A percentile compares a stretch with the other conserved stretches of the same genome.
phyloP scores from a whole-genome alignment of 805 yeast species.

The Hagleromyces aurorensis region DNA sequence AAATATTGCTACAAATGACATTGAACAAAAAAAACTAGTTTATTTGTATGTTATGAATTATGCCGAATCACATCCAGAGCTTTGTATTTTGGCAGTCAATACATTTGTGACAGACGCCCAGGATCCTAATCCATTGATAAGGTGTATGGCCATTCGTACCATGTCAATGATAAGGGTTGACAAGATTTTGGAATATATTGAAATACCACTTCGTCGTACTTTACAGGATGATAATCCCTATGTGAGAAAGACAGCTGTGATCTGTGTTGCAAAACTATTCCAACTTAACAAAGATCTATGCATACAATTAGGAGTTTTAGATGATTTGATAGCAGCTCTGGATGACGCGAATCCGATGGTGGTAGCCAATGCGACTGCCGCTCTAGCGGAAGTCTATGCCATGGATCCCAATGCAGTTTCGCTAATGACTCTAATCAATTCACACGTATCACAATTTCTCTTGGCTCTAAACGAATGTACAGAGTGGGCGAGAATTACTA shows the following conservation, averaged over 20 bases:
- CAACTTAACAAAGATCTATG: constrained; percentile 78
- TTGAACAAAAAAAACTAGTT: constrained; percentile 94
- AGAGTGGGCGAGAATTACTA: constrained; percentile 96
- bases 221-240: constrained; percentile 91
- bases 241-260: constrained; percentile 95
- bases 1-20: constrained; percentile 92
- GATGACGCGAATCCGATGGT: constrained; percentile 95
- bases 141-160: constrained; percentile 94
- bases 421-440: constrained; percentile 31
- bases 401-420: constrained; percentile 48
- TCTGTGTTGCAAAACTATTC: constrained; percentile 91
- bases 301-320: constrained; percentile 78
- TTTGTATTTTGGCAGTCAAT: constrained; percentile 91
- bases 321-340: constrained; percentile 54
- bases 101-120: constrained; percentile 93
- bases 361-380: constrained; percentile 85
- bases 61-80: constrained; percentile 93
- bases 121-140: constrained; percentile 91
- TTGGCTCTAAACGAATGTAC: constrained; percentile 92
- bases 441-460: constrained; percentile 52
- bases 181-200: constrained; percentile 91
- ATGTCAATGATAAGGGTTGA: constrained; percentile 98
- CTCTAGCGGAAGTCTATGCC: constrained; percentile 76
- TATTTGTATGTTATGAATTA: constrained; percentile 93
- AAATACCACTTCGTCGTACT: constrained; percentile 78